Conservation (phyloP, 371 early-diverging fungal species). For the Dentiscutata heterogama region DNA sequence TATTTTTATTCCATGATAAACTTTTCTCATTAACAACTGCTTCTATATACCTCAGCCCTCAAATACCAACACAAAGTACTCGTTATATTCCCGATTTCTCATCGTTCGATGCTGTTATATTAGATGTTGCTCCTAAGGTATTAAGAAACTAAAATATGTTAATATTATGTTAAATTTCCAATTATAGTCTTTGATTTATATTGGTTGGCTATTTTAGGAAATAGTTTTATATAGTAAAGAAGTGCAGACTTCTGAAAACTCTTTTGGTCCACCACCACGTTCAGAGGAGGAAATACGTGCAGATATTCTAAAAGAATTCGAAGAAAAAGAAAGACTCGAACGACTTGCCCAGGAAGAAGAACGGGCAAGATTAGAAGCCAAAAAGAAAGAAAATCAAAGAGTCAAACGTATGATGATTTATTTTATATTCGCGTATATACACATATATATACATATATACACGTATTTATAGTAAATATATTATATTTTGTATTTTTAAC, state of each 20-base stretch:
- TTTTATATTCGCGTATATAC: no score
- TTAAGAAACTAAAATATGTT: background rate
- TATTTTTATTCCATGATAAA: no score
- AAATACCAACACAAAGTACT: no score
- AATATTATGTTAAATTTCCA: background rate
- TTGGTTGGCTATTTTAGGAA: slow-evolving; percentile 63
- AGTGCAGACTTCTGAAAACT: slow-evolving; percentile 81
- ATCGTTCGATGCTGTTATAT: slow-evolving; percentile 72
- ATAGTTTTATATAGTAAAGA: slow-evolving; percentile 92
- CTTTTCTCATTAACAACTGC: background rate
- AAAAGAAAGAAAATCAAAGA: slow-evolving; percentile 24
- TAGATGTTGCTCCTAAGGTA: slow-evolving; percentile 89
- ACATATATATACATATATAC: background rate
- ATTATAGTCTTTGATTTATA: background rate
- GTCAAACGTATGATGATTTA: background rate
- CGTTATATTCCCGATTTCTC: slow-evolving; percentile 66
- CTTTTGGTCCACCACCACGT: slow-evolving; percentile 66
- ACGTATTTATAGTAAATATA: no score
- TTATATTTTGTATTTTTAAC: no score
- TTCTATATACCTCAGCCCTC: background rate
- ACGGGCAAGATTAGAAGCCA: slow-evolving; percentile 62
- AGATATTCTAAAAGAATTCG: slow-evolving; percentile 70
- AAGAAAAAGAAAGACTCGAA: slow-evolving; percentile 58
- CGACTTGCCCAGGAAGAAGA: slow-evolving; percentile 67
- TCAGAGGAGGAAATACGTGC: slow-evolving; percentile 71